Evolutionary conservation across 495 filamentous ascomycete species (phyloP).

Genomic region (Penicillium pulvis): DNA sequence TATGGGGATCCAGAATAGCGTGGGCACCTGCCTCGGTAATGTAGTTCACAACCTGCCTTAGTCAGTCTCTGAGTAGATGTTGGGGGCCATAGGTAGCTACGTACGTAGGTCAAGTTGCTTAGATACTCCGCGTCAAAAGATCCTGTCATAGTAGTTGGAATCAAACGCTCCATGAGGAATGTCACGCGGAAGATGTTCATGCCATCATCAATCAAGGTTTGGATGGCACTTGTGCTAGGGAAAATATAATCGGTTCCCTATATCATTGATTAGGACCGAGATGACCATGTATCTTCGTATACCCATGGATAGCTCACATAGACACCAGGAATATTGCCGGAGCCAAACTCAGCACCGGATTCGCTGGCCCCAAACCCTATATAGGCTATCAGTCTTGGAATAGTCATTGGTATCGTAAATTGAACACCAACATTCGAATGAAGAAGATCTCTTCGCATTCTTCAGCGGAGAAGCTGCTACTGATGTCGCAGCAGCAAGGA

Average conservation of each 20-base stretch:
- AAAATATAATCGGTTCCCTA: conserved; percentile 60
- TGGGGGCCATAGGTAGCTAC: conserved; percentile 2
- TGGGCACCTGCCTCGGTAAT: conserved; percentile 65
- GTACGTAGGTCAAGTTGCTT: conserved; percentile 42
- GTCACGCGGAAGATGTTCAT: conserved; percentile 72
- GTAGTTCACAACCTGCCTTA: conserved; percentile 54
- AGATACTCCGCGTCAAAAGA: conserved; percentile 43
- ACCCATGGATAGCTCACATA: conserved; percentile 13
- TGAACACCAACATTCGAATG: conserved; percentile 25
- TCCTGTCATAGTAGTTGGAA: conserved; percentile 51
- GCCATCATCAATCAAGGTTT: conserved; percentile 59
- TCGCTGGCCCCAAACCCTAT: conserved; percentile 36
- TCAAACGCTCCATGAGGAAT: conserved; percentile 69
- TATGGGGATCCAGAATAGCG: conserved; percentile 69
- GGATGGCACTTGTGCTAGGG: conserved; percentile 53
- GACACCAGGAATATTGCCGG: conserved; percentile 23
- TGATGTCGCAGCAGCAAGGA: conserved; percentile 31
- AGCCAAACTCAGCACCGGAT: conserved; percentile 32
- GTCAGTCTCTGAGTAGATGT: background rate
- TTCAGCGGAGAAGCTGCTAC: conserved; percentile 29
- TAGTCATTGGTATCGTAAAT: no score
- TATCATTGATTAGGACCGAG: conserved; percentile 36
- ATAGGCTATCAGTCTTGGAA: background rate
- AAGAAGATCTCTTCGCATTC: conserved; percentile 25
- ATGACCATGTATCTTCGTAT: background rate